Base-by-base conservation (phyloP, 2,329 filamentous ascomycete genomes). In the Ascochyta pisi region DNA sequence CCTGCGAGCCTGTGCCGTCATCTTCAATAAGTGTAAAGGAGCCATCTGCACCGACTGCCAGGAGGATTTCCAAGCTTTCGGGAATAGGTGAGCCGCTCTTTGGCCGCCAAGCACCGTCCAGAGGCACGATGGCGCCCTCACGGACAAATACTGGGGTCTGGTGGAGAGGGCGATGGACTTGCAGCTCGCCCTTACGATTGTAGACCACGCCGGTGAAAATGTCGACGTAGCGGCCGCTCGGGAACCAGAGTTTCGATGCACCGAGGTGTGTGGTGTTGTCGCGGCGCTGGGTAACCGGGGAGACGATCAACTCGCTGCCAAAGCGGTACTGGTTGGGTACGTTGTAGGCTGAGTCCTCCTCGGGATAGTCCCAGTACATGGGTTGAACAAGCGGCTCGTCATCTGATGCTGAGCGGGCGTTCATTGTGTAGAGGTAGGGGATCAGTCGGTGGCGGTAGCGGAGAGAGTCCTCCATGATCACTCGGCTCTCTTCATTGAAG, bases 351-450 rank as follows among this genome's bases (percentile, higher is more conserved):
- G 83, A 80, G 0, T 83, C 78, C 0, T 69, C 64, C 1, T 79
- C 75, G 0, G 83, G 82, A 57, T 83, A 82, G 39, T 79, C 77
- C 86, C 86, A 89, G 74, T 89, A 89, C 76, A 89, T 78, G 0
- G 86, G 86, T 66, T 84, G 82, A 1, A 88, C 71, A 2, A 88
- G 69, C 0, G 85, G 85, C 45, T 82, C 77, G 38, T 79, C 78
- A 0, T 81, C 64, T 1, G 70, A 69, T 0, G 78, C 76, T 0
- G 78, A 78, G 9, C 74, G 70, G 1, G 79, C 76, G 57, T 86
- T 87, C 77, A 83, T 82, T 0, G 82, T 83, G 69, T 87, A 83
- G 2, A 88, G 72, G 58, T 86, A 89, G 0, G 86, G 86, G 24
- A 88, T 76, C 6, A 89, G 72, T 3, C 82, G 77, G 64, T 89